A percentile compares a stretch with the other conserved stretches of the same genome.
Conservation (phyloP, 108 stramenopile genomes). For the Cylindrotheca closterium region DNA sequence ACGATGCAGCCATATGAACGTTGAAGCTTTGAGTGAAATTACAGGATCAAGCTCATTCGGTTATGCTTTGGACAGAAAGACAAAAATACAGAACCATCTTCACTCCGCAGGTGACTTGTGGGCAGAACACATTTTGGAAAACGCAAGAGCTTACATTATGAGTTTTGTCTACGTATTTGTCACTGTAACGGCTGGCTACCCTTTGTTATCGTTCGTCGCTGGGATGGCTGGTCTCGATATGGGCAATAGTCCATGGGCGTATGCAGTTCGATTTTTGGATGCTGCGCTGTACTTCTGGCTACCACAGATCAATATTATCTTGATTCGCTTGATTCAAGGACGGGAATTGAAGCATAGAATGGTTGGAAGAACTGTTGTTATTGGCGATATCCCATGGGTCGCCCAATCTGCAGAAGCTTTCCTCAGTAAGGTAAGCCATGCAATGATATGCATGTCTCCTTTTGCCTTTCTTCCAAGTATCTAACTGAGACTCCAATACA, state of each 20-base stretch:
- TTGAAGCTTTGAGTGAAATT: constrained; percentile 53
- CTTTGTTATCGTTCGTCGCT: constrained; percentile 50
- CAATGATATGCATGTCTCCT: not conserved
- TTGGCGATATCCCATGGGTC: constrained; percentile 81
- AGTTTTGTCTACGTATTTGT: constrained; percentile 59
- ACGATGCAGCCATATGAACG: constrained; percentile 50
- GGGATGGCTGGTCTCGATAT: constrained; percentile 31
- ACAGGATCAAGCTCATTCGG: constrained; percentile 42
- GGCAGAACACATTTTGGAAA: constrained; percentile 65
- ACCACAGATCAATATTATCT: constrained; percentile 65
- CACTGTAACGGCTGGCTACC: constrained; percentile 64
- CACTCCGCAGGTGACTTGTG: constrained; percentile 53
- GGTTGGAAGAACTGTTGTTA: constrained; percentile 79
- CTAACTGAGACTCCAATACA: not conserved
- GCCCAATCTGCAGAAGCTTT: constrained; percentile 78
- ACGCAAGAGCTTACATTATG: constrained; percentile 64
- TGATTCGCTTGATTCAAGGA: constrained; percentile 60
- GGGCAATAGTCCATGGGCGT: constrained; percentile 9
- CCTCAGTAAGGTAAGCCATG: constrained; percentile 44
- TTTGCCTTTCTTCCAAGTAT: not conserved
- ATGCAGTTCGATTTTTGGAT: constrained; percentile 53
- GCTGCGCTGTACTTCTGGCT: constrained; percentile 74
- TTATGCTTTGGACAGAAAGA: constrained; percentile 14
- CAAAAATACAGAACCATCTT: constrained; percentile 16
- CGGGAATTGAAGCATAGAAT: constrained; percentile 67